Conservation (phyloP, 805 yeast species). For the Zygotorulaspora florentina region DNA sequence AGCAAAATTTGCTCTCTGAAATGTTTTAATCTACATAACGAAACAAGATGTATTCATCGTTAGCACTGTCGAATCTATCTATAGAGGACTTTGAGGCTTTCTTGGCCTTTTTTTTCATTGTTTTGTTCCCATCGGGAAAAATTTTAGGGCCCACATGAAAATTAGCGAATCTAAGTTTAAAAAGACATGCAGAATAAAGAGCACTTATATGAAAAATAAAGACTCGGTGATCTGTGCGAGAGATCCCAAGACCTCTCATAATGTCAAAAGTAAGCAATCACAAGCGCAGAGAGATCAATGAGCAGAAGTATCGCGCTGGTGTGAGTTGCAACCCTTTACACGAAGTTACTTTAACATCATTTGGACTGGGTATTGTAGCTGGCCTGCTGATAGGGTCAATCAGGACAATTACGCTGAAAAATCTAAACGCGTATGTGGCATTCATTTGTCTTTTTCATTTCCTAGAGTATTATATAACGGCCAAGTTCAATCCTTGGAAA, state of each 20-base stretch:
- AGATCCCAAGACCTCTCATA: background rate
- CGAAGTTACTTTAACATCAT: constrained; percentile 43
- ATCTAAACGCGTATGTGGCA: constrained; percentile 47
- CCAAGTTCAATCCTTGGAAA: constrained; percentile 61
- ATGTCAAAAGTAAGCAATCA: constrained; percentile 8
- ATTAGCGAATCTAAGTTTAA: background rate
- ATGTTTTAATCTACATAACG: constrained; percentile 33
- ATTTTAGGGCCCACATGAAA: background rate
- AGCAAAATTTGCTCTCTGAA: constrained; percentile 33
- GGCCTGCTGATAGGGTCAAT: constrained; percentile 39
- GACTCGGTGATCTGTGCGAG: background rate
- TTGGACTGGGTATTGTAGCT: constrained; percentile 40
- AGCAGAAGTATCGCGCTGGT: constrained; percentile 28
- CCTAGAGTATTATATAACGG: constrained; percentile 77
- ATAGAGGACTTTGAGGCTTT: constrained; percentile 1
- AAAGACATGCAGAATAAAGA: background rate
- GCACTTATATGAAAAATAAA: background rate
- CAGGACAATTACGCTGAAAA: constrained; percentile 30
- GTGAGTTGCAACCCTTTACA: constrained; percentile 41
- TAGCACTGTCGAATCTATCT: background rate
- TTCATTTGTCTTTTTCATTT: constrained; percentile 66
- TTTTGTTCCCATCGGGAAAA: constrained; percentile 10
- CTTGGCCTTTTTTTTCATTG: background rate
- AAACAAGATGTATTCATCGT: constrained; percentile 32
- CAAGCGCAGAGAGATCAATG: background rate